These are phyloP conservation scores for Uromyces viciae-fabae DNA, from an alignment of 1,284 basidiomycete species.

Conservation along the genomic window DNA sequence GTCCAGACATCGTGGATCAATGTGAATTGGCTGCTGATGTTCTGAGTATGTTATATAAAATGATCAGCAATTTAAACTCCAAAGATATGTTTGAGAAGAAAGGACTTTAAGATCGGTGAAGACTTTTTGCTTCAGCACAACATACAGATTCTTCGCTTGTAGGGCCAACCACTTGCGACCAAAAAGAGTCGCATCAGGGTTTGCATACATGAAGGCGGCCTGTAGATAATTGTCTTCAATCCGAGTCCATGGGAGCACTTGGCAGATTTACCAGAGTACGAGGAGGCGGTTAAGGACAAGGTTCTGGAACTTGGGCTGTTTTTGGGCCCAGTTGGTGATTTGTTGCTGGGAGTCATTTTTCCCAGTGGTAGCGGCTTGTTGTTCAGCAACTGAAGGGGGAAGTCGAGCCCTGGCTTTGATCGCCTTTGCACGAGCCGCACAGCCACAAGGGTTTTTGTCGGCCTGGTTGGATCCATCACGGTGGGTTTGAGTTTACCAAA, in stretches of 20 bases:
- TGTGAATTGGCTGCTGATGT: neutral
- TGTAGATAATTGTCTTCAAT: neutral
- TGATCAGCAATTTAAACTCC: neutral
- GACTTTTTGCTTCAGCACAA: neutral
- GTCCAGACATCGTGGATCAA: slow-evolving; percentile 1
- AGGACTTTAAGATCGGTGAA: neutral
- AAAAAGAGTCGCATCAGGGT: neutral
- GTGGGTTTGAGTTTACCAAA: neutral
- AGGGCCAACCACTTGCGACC: neutral
- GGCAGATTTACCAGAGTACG: neutral
- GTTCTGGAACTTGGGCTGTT: neutral
- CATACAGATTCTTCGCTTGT: neutral
- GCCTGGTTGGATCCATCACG: slow-evolving; percentile 9
- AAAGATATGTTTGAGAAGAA: neutral
- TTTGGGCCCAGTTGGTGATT: neutral
- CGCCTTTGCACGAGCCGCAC: neutral
- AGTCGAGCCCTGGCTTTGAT: neutral
- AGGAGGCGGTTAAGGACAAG: neutral
- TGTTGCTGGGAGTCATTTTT: neutral
- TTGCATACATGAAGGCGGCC: neutral
- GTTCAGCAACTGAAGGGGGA: neutral
- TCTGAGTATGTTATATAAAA: too few species aligned
- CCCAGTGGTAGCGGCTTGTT: neutral
- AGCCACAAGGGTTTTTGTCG: neutral
- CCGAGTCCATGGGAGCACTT: neutral